Percentiles rank a stretch among this genome's conserved stretches.
phyloP scores from a whole-genome alignment of 768 basidiomycete genomes.

The Galerina sulciceps region DNA sequence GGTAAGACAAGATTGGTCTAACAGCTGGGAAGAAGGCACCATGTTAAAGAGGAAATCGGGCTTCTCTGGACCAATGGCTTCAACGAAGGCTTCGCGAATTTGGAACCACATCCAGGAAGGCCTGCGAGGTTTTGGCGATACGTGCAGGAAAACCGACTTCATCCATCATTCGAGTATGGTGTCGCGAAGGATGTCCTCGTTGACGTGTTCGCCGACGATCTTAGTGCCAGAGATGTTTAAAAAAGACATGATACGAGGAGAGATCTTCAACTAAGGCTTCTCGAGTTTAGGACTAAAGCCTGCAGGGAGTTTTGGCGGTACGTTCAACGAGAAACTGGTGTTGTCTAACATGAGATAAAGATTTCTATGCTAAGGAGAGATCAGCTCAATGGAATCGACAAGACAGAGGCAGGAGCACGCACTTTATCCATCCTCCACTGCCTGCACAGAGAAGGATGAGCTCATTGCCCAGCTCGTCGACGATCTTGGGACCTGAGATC shows the following conservation, averaged over 20 bases:
- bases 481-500: no score
- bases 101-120: no score
- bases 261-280: slow-evolving; percentile 68
- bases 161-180: no score
- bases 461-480: slow-evolving; percentile 59
- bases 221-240: no score
- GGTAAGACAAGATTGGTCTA: neutral
- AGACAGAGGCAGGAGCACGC: slow-evolving; percentile 33
- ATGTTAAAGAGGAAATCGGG: slow-evolving; percentile 89
- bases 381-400: slow-evolving; percentile 3
- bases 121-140: no score
- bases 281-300: slow-evolving; percentile 77
- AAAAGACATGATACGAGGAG: no score
- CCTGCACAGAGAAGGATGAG: slow-evolving; percentile 73
- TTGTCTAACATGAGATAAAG: slow-evolving; percentile 62
- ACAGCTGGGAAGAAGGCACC: slow-evolving; percentile 38
- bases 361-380: slow-evolving; percentile 67
- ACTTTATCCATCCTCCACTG: slow-evolving; percentile 90
- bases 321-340: neutral
- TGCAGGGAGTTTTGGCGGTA: slow-evolving; percentile 17
- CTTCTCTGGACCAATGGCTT: slow-evolving; percentile 67
- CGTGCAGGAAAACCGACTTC: no score
- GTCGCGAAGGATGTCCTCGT: no score
- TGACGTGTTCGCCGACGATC: no score
- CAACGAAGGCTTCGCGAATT: no score